phyloP scores from a whole-genome alignment of 352 stramenopile genomes.

The Phytophthora niederhauseri region DNA sequence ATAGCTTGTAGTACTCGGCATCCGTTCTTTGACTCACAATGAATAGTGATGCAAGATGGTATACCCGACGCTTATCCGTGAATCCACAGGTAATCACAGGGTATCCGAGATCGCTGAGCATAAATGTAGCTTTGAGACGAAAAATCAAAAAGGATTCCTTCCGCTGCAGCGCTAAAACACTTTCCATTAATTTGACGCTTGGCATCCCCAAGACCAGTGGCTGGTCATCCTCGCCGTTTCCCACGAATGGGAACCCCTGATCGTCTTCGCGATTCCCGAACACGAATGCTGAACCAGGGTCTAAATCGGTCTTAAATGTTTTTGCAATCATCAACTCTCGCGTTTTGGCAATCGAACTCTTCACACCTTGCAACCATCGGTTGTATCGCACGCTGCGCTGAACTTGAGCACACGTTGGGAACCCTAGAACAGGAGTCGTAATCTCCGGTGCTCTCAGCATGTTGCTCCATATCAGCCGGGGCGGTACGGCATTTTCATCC shows the following conservation, averaged over 20 bases:
- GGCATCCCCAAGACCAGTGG: slow-evolving; percentile 6
- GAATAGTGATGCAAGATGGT: slow-evolving; percentile 6
- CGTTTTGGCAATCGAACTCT: too few species aligned
- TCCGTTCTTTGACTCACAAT: neutral
- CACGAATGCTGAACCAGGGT: too few species aligned
- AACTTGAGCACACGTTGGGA: slow-evolving; percentile 4
- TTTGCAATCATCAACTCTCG: too few species aligned
- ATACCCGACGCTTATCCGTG: neutral
- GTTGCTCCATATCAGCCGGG: slow-evolving; percentile 10
- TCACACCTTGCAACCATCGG: too few species aligned
- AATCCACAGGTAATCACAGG: slow-evolving; percentile 10
- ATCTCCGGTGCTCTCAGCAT: slow-evolving; percentile 4
- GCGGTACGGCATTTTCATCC: slow-evolving; percentile 10
- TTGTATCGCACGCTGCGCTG: too few species aligned
- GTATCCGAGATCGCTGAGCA: slow-evolving; percentile 1
- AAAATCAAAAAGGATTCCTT: neutral
- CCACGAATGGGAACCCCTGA: slow-evolving; percentile 7
- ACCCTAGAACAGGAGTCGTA: neutral
- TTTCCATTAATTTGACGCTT: neutral
- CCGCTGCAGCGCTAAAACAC: neutral
- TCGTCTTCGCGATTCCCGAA: slow-evolving; percentile 4
- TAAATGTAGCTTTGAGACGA: neutral
- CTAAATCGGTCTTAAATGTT: too few species aligned
- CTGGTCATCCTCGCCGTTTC: slow-evolving; percentile 23
- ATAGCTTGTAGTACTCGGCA: neutral